Conservation (phyloP, 2,329 filamentous ascomycete genomes). For the Pyrenochaeta sp. region DNA sequence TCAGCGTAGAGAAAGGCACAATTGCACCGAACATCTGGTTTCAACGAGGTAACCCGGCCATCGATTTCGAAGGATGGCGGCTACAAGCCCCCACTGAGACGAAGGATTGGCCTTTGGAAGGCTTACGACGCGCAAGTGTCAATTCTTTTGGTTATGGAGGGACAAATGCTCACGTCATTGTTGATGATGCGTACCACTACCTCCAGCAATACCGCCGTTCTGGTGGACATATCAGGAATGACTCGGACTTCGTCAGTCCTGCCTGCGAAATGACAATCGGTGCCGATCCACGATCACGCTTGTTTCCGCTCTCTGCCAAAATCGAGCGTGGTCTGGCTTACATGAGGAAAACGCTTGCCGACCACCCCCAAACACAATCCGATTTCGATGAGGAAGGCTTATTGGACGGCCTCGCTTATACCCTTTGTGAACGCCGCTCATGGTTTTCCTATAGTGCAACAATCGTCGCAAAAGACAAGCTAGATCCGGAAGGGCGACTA, state of each 20-base stretch:
- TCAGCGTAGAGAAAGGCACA: conserved; percentile 50
- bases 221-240: conserved; percentile 3
- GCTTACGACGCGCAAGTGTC: conserved; percentile 20
- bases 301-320: conserved; percentile 24
- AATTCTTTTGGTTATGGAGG: conserved; percentile 36
- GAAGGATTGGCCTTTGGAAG: conserved; percentile 20
- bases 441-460: conserved; percentile 3
- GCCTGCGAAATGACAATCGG: conserved; percentile 1
- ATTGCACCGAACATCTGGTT: conserved; percentile 41
- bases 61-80: conserved; percentile 17
- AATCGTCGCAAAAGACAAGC: conserved; percentile 6
- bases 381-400: conserved; percentile 9
- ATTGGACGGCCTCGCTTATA: conserved; percentile 26
- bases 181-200: conserved; percentile 37
- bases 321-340: conserved; percentile 9
- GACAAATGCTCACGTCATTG: conserved; percentile 30
- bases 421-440: conserved; percentile 24
- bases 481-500: conserved; percentile 4
- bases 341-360: conserved; percentile 24
- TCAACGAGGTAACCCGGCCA: conserved; percentile 18
- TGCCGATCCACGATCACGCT: neutral
- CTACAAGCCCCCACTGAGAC: conserved; percentile 18
- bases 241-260: conserved; percentile 16
- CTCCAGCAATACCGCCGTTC: conserved; percentile 1
- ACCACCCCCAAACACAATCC: conserved; percentile 11